Evolutionary conservation across 805 yeast species (phyloP).

Genomic region (Hanseniaspora jakobsenii): DNA sequence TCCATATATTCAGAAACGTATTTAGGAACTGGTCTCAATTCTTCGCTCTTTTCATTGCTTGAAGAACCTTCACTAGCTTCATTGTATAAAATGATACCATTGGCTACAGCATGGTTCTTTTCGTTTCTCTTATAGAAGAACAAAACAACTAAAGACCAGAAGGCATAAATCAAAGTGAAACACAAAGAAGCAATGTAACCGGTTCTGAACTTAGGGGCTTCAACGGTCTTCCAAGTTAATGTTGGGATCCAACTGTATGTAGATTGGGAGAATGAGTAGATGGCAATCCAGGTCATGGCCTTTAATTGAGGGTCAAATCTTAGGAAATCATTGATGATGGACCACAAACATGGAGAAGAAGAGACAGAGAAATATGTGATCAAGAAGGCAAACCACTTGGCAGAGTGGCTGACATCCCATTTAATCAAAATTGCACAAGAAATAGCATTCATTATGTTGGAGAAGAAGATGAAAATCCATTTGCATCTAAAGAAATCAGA

Average conservation of each 20-base stretch:
- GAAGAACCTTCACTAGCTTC: slow-evolving; percentile 30
- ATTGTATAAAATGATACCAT: slow-evolving; percentile 40
- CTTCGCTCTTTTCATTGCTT: slow-evolving; percentile 32
- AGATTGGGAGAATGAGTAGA: slow-evolving; percentile 47
- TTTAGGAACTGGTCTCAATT: slow-evolving; percentile 21
- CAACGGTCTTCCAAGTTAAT: slow-evolving; percentile 43
- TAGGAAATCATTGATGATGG: slow-evolving; percentile 46
- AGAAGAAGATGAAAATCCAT: slow-evolving; percentile 42
- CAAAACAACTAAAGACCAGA: slow-evolving; percentile 42
- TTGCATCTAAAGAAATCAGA: slow-evolving; percentile 41
- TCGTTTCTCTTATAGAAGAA: slow-evolving; percentile 46
- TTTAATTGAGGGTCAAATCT: slow-evolving; percentile 45
- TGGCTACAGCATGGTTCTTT: slow-evolving; percentile 33
- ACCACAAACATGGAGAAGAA: slow-evolving; percentile 49
- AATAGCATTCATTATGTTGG: slow-evolving; percentile 41
- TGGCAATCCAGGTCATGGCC: slow-evolving; percentile 45
- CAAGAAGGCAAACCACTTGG: slow-evolving; percentile 56
- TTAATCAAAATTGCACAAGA: slow-evolving; percentile 46
- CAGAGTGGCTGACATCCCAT: slow-evolving; percentile 46
- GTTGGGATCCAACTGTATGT: slow-evolving; percentile 50
- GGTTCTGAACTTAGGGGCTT: slow-evolving; percentile 43
- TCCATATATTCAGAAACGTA: slow-evolving; percentile 24
- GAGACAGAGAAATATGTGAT: slow-evolving; percentile 52
- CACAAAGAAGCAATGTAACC: slow-evolving; percentile 44
- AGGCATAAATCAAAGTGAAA: slow-evolving; percentile 34